These are phyloP conservation scores for Astragalus membranaceus DNA, from an alignment of 306 rosid species.

Conservation along the genomic window DNA sequence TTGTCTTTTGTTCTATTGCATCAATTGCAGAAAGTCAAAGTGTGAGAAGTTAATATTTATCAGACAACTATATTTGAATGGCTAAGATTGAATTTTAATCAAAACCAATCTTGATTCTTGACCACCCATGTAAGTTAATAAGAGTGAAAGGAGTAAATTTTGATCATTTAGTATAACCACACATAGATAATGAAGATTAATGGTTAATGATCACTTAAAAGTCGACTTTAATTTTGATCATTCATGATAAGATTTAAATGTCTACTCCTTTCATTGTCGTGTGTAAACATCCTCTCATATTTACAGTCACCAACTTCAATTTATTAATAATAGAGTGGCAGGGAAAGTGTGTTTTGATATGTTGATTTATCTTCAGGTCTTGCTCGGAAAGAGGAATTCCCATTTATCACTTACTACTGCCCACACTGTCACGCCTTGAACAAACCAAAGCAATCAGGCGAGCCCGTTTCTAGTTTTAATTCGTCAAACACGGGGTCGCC, in stretches of 20 bases:
- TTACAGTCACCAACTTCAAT: background rate
- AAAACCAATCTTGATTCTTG: background rate
- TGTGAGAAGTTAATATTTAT: background rate
- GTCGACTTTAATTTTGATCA: background rate
- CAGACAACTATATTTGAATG: background rate
- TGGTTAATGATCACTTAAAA: background rate
- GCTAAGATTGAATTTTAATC: background rate
- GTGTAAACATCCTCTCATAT: too few relatives aligned
- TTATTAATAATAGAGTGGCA: background rate
- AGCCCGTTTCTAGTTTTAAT: conserved; percentile 27
- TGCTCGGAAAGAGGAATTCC: conserved; percentile 74
- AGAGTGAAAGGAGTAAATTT: background rate
- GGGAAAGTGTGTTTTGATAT: background rate
- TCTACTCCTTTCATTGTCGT: too few relatives aligned
- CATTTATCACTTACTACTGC: conserved; percentile 80
- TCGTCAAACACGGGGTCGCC: conserved; percentile 26
- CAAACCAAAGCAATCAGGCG: conserved; percentile 55
- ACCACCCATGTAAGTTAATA: background rate
- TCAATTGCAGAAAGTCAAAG: background rate
- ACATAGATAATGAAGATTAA: background rate
- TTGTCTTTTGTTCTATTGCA: background rate
- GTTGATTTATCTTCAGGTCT: conserved; percentile 56
- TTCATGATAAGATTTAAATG: too few relatives aligned
- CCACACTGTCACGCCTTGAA: conserved; percentile 84
- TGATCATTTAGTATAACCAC: background rate